Base-by-base conservation (phyloP, 176 grass and related monocot genomes). In the Alopecurus myosuroides region DNA sequence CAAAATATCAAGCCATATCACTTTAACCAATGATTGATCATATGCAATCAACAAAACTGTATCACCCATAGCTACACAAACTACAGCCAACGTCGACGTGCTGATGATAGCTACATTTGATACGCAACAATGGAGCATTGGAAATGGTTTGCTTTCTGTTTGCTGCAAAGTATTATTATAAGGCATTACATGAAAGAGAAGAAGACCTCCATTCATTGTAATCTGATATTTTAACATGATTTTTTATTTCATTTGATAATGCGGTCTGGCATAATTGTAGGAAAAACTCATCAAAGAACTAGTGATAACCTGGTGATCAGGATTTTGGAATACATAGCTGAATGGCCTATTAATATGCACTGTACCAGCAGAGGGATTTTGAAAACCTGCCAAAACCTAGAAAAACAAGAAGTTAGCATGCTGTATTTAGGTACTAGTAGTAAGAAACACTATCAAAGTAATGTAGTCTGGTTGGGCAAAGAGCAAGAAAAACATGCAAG, bases 321-420 rank as follows among this genome's bases (percentile, higher is more conserved):
- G 95, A 90, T 98, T 98, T 77, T 98, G 95, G 86, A 98, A 98
- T 73, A 98, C 95, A 86, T 95, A 93, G 85, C 95, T 98, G 82
- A 85, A 91, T 37, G 93, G 93, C 35, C 80, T 86, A 66, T 90
- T 88, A 81, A 93, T 62, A 70, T 77, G 70, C 61, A 98, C 85
- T 26, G 79, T 87, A 75, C 95, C 95, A 3, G 85, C 62, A 4
- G 85, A 84, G 6, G 89, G 91, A 79, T 88, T 90, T 64, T 88
- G 75, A 66, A 98, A 85, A 70, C 95, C 95, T 64, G 92, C 95
- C 88, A 98, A 88, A 81, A 93, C 93, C 93, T 98, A 77, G 12
- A 28, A 52, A 70, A 80, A 81, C 13, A 84, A 48, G 31, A 50
- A 49, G 29, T 91, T 49, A 82, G 12, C 50, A 87, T 62, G 26